A percentile compares a stretch with the other conserved stretches of the same genome.
Evolutionary conservation across 768 basidiomycete genomes (phyloP).

Genomic region (Lactarius vividus): DNA sequence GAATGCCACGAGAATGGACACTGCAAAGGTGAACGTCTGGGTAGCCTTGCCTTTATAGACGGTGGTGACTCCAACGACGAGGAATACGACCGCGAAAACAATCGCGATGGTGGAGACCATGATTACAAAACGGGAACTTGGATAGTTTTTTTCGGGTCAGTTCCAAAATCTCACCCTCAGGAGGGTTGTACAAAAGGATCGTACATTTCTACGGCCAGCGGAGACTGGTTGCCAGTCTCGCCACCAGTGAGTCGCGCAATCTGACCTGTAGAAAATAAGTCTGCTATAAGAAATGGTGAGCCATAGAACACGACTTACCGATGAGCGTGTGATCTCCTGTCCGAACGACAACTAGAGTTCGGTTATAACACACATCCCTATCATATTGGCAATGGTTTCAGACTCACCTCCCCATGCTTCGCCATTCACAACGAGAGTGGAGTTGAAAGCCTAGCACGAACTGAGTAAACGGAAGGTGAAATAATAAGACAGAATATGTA

Average conservation of each 20-base stretch:
- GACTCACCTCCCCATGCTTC: conserved; percentile 64
- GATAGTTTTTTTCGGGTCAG: conserved; percentile 4
- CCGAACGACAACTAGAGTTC: conserved; percentile 53
- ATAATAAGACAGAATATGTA: conserved; percentile 30
- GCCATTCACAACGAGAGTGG: conserved; percentile 66
- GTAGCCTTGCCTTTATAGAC: conserved; percentile 61
- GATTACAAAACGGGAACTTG: conserved; percentile 57
- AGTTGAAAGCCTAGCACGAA: conserved; percentile 57
- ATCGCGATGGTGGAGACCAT: conserved; percentile 62
- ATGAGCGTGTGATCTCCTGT: conserved; percentile 68
- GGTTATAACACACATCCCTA: conserved; percentile 1
- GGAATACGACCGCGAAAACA: conserved; percentile 60
- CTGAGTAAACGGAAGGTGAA: neutral
- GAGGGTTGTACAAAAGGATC: conserved; percentile 24
- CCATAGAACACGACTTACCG: conserved; percentile 36
- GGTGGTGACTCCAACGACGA: conserved; percentile 62
- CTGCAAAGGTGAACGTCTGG: conserved; percentile 59
- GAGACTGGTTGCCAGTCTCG: conserved; percentile 62
- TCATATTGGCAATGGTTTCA: neutral
- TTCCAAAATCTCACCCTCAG: neutral
- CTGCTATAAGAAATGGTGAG: neutral
- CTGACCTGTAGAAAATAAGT: conserved; percentile 45
- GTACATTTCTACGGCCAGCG: conserved; percentile 65
- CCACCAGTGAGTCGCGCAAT: conserved; percentile 65
- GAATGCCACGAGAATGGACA: conserved; percentile 59